phyloP scores from a whole-genome alignment of 768 basidiomycete genomes.

The Terana coerulea region DNA sequence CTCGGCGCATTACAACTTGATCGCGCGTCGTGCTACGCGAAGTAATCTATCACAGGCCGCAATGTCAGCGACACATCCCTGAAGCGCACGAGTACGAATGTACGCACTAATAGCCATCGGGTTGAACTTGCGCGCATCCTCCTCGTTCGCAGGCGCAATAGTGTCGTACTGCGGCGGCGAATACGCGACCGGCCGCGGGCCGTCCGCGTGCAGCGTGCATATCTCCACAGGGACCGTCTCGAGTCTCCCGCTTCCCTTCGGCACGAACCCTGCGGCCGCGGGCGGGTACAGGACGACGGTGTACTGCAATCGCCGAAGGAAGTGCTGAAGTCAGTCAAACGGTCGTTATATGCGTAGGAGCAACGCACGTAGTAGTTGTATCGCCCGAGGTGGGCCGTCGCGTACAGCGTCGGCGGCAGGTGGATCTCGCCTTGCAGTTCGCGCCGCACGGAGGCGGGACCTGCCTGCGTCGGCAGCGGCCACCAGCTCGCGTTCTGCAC shows the following conservation, averaged over 20 bases:
- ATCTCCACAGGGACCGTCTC: slow-evolving; percentile 8
- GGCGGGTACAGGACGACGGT: slow-evolving; percentile 9
- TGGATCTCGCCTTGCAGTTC: slow-evolving; percentile 9
- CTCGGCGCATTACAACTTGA: no score
- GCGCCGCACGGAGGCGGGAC: neutral
- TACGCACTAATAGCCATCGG: no score
- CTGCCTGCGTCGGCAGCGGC: neutral
- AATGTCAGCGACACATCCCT: no score
- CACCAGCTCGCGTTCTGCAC: slow-evolving; percentile 5
- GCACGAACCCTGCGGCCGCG: slow-evolving; percentile 1
- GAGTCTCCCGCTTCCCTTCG: neutral
- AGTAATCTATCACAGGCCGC: no score
- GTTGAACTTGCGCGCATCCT: no score
- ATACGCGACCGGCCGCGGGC: slow-evolving; percentile 12
- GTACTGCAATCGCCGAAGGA: slow-evolving; percentile 9
- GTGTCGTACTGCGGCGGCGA: slow-evolving; percentile 8
- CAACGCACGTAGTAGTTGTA: neutral
- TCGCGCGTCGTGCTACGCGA: no score
- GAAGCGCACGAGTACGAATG: no score
- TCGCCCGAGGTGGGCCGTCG: neutral
- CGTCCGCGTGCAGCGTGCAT: slow-evolving; percentile 9
- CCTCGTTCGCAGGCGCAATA: no score
- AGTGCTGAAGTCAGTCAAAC: no score
- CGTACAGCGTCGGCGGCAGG: neutral
- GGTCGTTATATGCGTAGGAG: neutral